These are phyloP conservation scores for Erysimum cheiranthoides DNA, from an alignment of 345 rosid genomes.

Conservation along the genomic window DNA sequence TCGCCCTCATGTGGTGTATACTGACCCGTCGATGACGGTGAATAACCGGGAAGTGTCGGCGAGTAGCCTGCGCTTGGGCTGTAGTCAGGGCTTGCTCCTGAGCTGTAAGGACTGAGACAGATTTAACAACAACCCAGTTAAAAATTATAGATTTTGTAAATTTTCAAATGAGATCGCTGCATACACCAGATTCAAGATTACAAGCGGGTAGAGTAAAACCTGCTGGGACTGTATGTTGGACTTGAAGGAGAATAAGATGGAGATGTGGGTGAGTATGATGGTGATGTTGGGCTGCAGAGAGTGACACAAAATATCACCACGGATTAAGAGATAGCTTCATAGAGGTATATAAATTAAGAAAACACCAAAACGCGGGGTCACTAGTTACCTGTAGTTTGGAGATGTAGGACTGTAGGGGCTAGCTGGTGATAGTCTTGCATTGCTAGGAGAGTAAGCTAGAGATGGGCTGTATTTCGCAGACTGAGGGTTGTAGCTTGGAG, in stretches of 20 bases:
- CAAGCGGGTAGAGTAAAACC: constrained; percentile 48
- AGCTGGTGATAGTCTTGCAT: constrained; percentile 82
- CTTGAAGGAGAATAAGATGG: constrained; percentile 93
- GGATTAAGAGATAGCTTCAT: neutral
- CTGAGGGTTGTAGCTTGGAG: constrained; percentile 69
- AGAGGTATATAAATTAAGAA: neutral
- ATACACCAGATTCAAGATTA: constrained; percentile 8
- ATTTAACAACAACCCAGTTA: constrained; percentile 10
- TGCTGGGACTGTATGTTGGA: constrained; percentile 94
- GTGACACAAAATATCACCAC: constrained; percentile 4
- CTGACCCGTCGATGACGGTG: constrained; percentile 83
- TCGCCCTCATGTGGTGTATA: constrained; percentile 70
- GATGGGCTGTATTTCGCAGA: constrained; percentile 84
- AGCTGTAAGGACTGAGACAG: constrained; percentile 67
- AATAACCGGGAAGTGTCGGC: constrained; percentile 82
- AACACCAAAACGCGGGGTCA: neutral
- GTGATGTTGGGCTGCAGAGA: constrained; percentile 79
- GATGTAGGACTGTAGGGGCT: constrained; percentile 98
- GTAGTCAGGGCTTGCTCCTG: constrained; percentile 77
- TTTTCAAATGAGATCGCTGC: neutral
- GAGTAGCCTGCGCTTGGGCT: constrained; percentile 92
- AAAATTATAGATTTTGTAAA: neutral
- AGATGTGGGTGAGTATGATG: constrained; percentile 93
- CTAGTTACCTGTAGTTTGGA: constrained; percentile 78
- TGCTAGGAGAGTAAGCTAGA: constrained; percentile 88